Percentiles rank a stretch among this genome's conserved stretches.
These are phyloP conservation scores for Aristolochia contorta DNA, from an alignment of 164 flowering plant genomes.

Conservation along the genomic window DNA sequence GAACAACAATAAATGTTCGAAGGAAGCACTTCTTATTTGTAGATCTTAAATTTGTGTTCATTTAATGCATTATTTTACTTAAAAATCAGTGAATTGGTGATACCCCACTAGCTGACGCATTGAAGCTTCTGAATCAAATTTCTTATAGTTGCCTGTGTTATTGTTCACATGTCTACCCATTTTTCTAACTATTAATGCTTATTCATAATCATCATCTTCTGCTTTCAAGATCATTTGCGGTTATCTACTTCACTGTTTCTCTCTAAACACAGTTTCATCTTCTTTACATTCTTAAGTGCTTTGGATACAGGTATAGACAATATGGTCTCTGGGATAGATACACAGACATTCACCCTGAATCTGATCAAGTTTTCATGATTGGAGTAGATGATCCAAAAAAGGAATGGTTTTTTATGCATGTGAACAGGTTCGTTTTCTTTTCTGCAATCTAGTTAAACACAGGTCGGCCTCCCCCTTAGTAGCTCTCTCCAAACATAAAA, in stretches of 20 bases:
- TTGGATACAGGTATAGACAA: slow-evolving; percentile 36
- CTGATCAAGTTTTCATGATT: slow-evolving; percentile 39
- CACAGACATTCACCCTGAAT: slow-evolving; percentile 34
- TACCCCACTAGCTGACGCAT: no score
- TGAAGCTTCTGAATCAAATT: no score
- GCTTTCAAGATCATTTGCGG: not conserved
- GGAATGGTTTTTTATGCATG: slow-evolving; percentile 63
- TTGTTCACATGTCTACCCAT: no score
- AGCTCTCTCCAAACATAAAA: not conserved
- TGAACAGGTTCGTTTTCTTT: slow-evolving; percentile 25
- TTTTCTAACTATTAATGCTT: no score
- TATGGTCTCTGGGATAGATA: slow-evolving; percentile 62
- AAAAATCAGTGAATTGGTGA: no score
- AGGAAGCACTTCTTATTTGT: no score
- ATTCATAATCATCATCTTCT: not conserved
- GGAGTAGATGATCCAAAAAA: slow-evolving; percentile 37
- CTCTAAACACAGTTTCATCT: not conserved
- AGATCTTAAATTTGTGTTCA: no score
- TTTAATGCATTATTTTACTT: no score
- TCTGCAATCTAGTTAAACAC: not conserved
- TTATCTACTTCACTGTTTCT: no score
- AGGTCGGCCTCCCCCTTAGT: not conserved
- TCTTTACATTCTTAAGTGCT: not conserved
- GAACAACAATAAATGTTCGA: no score
- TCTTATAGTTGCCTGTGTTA: no score